Conservation (phyloP, 2,329 filamentous ascomycete genomes). For the Periconia sp. region DNA sequence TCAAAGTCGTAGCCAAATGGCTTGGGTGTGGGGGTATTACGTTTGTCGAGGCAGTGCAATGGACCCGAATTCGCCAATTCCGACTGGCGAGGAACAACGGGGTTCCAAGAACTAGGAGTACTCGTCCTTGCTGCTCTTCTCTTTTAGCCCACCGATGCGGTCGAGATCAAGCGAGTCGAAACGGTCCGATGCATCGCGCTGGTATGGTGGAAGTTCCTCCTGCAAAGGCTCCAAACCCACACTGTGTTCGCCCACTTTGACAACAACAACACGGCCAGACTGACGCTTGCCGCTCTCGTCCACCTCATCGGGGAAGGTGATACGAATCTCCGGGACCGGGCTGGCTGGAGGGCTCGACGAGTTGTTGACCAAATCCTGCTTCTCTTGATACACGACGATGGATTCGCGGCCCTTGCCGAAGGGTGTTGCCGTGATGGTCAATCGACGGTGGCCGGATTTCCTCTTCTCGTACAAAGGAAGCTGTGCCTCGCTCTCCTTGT, state of each 20-base stretch:
- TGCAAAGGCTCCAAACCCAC: constrained; percentile 85
- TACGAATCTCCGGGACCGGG: constrained; percentile 91
- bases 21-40: constrained; percentile 11
- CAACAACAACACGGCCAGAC: constrained; percentile 86
- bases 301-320: constrained; percentile 96
- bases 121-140: constrained; percentile 68
- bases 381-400: constrained; percentile 76
- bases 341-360: constrained; percentile 73
- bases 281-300: constrained; percentile 78
- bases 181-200: constrained; percentile 74
- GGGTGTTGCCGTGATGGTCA: constrained; percentile 54
- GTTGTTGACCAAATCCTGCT: constrained; percentile 76
- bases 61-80: constrained; percentile 12
- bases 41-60: constrained; percentile 17
- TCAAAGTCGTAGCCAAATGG: constrained; percentile 43
- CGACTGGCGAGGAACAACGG: constrained; percentile 14
- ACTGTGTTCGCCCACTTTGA: constrained; percentile 84
- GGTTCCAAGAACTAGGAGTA: constrained; percentile 16
- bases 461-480: constrained; percentile 70
- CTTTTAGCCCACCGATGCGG: constrained; percentile 88
- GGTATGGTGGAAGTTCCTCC: constrained; percentile 84
- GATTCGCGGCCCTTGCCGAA: constrained; percentile 60
- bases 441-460: constrained; percentile 56
- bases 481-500: constrained; percentile 49
- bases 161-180: constrained; percentile 96